Evolutionary conservation across 108 stramenopile species (phyloP).

Genomic region (Schizochytrium sp.): DNA sequence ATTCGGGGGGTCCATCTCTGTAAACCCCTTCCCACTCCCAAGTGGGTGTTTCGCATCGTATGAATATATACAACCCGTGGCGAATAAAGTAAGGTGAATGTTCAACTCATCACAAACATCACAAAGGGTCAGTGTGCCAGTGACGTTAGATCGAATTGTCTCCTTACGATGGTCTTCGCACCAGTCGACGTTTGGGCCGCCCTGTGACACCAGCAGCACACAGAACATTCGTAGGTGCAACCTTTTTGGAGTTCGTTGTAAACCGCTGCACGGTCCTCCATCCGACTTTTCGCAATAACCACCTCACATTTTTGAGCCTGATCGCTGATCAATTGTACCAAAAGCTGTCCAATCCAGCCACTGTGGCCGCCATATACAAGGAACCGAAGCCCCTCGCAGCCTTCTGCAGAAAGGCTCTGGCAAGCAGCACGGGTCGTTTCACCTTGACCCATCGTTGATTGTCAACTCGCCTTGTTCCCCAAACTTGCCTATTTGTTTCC

Average conservation of each 20-base stretch:
- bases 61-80: slow-evolving; percentile 99
- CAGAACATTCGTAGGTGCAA: slow-evolving; percentile 94
- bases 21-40: slow-evolving; percentile 88
- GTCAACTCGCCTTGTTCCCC: not conserved
- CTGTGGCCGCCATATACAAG: slow-evolving; percentile 95
- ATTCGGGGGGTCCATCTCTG: slow-evolving; percentile 95
- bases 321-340: slow-evolving; percentile 77
- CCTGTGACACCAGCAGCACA: slow-evolving; percentile 99
- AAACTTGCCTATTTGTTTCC: not conserved
- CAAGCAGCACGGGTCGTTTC: not conserved
- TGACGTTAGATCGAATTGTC: slow-evolving; percentile 95
- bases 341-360: slow-evolving; percentile 96
- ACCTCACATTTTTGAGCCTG: slow-evolving; percentile 79
- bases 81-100: slow-evolving; percentile 97
- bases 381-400: slow-evolving; percentile 63
- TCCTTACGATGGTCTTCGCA: slow-evolving; percentile 96
- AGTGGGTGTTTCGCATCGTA: slow-evolving; percentile 94
- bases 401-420: not conserved
- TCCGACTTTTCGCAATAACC: slow-evolving; percentile 85
- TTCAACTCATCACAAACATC: slow-evolving; percentile 85
- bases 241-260: slow-evolving; percentile 85
- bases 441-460: not conserved
- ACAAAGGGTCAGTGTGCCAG: slow-evolving; percentile 94
- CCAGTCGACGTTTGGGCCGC: slow-evolving; percentile 99
- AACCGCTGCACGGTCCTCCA: slow-evolving; percentile 91